These are phyloP conservation scores for Diaporthe citriasiana DNA, from an alignment of 2,329 filamentous ascomycete genomes.

Conservation along the genomic window DNA sequence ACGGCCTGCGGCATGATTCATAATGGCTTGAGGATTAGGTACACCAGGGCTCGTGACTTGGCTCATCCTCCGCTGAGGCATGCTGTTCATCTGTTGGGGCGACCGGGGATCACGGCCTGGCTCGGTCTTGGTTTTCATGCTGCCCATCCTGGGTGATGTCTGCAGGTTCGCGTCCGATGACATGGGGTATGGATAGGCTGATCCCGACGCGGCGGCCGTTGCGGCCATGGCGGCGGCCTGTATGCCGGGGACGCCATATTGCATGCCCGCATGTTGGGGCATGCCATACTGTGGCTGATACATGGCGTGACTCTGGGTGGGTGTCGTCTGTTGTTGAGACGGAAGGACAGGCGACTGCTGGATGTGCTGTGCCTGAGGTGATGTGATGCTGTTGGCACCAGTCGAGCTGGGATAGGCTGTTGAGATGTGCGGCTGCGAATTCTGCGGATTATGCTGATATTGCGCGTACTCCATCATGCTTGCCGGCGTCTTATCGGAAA, in stretches of 20 bases:
- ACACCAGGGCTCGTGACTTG: conserved; percentile 81
- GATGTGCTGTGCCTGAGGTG: conserved; percentile 78
- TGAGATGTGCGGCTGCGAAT: conserved; percentile 69
- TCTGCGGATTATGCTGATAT: conserved; percentile 78
- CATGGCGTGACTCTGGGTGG: conserved; percentile 78
- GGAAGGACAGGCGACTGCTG: conserved; percentile 84
- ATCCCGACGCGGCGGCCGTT: conserved; percentile 90
- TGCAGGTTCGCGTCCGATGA: conserved; percentile 78
- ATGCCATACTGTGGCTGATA: conserved; percentile 86
- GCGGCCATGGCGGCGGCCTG: conserved; percentile 94
- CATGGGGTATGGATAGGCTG: conserved; percentile 77
- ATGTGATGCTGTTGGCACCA: conserved; percentile 74
- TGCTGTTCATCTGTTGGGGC: conserved; percentile 78
- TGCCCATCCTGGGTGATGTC: conserved; percentile 84
- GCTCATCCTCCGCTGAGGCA: conserved; percentile 77
- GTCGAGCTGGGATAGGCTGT: conserved; percentile 73
- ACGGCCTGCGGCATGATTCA: conserved; percentile 74
- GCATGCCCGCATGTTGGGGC: conserved; percentile 76
- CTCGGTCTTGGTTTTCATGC: conserved; percentile 77
- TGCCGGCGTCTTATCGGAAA: conserved; percentile 44
- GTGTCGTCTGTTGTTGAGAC: conserved; percentile 79
- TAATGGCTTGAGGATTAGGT: conserved; percentile 79
- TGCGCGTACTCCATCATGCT: conserved; percentile 82
- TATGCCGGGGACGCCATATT: conserved; percentile 86
- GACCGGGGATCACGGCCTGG: conserved; percentile 78